Evolutionary conservation across 257 asterid genomes (phyloP).

Genomic region (Parsonsia alboflavescens): DNA sequence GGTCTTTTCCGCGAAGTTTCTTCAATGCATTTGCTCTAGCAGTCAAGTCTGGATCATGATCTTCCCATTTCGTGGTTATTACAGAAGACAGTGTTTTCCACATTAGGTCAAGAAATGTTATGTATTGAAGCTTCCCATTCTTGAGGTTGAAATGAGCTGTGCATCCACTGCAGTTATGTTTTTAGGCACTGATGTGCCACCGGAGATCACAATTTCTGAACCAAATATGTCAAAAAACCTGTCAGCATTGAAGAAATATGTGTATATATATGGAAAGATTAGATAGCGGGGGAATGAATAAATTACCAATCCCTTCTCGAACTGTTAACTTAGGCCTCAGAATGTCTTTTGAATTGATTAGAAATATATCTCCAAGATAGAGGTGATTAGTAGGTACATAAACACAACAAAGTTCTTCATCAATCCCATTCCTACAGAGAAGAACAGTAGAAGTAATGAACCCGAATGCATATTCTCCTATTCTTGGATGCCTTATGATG

Average conservation of each 20-base stretch:
- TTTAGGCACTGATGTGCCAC: constrained; percentile 28
- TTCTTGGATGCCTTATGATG: constrained; percentile 23
- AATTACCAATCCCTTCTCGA: constrained; percentile 23
- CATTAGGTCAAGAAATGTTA: not conserved
- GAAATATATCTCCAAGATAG: constrained; percentile 25
- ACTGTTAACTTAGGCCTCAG: constrained; percentile 23
- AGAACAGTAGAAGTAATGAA: constrained; percentile 23
- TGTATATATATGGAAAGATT: not conserved
- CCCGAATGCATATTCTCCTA: constrained; percentile 26
- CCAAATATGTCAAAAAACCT: not conserved
- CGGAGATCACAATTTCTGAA: constrained; percentile 31
- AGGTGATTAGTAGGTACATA: constrained; percentile 22
- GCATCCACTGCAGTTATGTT: constrained; percentile 14
- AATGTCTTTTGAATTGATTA: constrained; percentile 19
- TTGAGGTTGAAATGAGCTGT: constrained; percentile 6
- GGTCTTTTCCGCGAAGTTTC: not conserved
- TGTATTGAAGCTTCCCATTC: constrained; percentile 10
- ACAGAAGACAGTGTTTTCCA: too few species aligned
- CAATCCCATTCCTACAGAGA: constrained; percentile 14
- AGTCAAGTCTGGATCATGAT: not conserved
- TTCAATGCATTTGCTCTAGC: not conserved
- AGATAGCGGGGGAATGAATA: not conserved
- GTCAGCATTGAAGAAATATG: too few species aligned
- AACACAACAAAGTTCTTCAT: constrained; percentile 29
- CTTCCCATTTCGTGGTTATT: not conserved